Evolutionary conservation across 2,329 filamentous ascomycete species (phyloP).

Genomic region (Penicillium concentricum): DNA sequence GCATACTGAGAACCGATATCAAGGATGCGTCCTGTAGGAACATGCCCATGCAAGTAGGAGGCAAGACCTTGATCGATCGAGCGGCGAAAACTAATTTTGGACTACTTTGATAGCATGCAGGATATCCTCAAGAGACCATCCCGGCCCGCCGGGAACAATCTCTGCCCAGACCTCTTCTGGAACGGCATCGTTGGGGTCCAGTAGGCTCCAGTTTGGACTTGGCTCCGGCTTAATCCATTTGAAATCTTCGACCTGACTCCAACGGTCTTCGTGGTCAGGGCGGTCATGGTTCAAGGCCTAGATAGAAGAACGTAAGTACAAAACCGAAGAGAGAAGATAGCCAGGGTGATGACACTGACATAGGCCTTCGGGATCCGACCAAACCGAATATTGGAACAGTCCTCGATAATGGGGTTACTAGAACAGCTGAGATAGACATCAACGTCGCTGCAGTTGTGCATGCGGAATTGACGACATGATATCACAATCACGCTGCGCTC

Average conservation of each 20-base stretch:
- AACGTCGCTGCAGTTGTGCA: slow-evolving; percentile 81
- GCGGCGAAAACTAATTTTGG: slow-evolving; percentile 11
- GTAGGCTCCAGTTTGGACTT: slow-evolving; percentile 82
- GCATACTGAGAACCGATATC: not conserved
- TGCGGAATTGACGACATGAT: slow-evolving; percentile 80
- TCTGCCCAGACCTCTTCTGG: slow-evolving; percentile 66
- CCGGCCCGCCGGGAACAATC: slow-evolving; percentile 63
- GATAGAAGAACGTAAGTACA: slow-evolving; percentile 7
- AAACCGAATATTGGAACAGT: slow-evolving; percentile 76
- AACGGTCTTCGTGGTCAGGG: slow-evolving; percentile 60
- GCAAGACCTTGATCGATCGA: not conserved
- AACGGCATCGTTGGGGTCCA: slow-evolving; percentile 62
- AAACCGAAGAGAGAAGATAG: not conserved
- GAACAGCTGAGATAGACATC: slow-evolving; percentile 79
- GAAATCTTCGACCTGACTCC: slow-evolving; percentile 93
- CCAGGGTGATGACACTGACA: slow-evolving; percentile 51
- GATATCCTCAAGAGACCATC: slow-evolving; percentile 64
- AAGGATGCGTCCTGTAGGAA: not conserved
- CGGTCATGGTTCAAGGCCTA: slow-evolving; percentile 34
- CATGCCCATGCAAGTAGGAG: not conserved
- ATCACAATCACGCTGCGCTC: slow-evolving; percentile 74
- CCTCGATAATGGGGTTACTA: slow-evolving; percentile 90
- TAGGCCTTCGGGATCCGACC: slow-evolving; percentile 69
- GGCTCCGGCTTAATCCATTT: slow-evolving; percentile 87
- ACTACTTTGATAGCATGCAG: slow-evolving; percentile 45